Conservation (phyloP, 352 stramenopile species). For the Hyaloperonospora brassicae region DNA sequence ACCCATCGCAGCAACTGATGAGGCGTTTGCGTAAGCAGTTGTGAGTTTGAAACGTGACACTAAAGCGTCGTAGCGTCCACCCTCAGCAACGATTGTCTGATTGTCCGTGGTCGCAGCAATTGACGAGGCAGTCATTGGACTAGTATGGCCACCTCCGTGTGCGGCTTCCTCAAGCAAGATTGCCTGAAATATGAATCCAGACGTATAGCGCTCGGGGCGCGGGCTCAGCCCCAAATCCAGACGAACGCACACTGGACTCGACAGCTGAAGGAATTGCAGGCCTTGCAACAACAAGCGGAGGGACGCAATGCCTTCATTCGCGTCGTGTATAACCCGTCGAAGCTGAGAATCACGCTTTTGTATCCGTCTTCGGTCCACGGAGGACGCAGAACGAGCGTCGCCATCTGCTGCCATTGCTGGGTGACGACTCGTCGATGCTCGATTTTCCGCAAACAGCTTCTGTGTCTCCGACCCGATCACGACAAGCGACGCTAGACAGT, state of each 20-base stretch:
- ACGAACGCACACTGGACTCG: slow-evolving; percentile 48
- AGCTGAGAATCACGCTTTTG: slow-evolving; percentile 64
- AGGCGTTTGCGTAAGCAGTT: slow-evolving; percentile 62
- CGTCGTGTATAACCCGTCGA: slow-evolving; percentile 59
- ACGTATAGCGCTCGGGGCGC: slow-evolving; percentile 66
- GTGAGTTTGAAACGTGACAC: slow-evolving; percentile 82
- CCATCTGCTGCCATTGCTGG: slow-evolving; percentile 9
- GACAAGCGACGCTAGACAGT: slow-evolving; percentile 50
- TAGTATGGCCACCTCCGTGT: slow-evolving; percentile 10
- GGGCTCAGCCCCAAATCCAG: slow-evolving; percentile 74
- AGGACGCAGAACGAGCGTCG: slow-evolving; percentile 9
- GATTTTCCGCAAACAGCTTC: slow-evolving; percentile 46
- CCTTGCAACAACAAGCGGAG: slow-evolving; percentile 59
- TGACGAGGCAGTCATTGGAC: slow-evolving; percentile 15
- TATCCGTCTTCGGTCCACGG: slow-evolving; percentile 37
- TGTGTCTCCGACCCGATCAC: slow-evolving; percentile 60
- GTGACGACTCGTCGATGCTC: slow-evolving; percentile 22
- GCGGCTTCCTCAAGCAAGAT: slow-evolving; percentile 40
- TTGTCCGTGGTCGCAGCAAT: slow-evolving; percentile 34
- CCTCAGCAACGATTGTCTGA: slow-evolving; percentile 70
- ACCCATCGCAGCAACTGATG: slow-evolving; percentile 65
- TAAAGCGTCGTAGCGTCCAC: slow-evolving; percentile 73
- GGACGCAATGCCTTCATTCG: slow-evolving; percentile 52
- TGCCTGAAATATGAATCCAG: slow-evolving; percentile 80
- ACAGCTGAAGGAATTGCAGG: slow-evolving; percentile 60